Evolutionary conservation across 306 rosid species (phyloP).

Genomic region (Datisca glomerata): DNA sequence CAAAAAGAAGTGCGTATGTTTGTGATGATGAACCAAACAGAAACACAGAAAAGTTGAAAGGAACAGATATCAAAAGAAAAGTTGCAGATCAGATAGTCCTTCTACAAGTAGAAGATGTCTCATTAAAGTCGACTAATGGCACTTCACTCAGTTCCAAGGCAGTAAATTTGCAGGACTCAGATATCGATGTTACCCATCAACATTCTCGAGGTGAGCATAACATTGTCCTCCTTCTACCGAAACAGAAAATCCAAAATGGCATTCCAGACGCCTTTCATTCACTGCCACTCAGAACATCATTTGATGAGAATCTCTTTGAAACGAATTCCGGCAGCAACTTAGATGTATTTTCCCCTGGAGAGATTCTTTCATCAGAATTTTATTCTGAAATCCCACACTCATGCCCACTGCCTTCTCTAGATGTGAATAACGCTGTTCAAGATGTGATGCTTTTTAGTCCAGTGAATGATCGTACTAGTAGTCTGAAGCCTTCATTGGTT

Average conservation of each 20-base stretch:
- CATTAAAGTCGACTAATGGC: slow-evolving; percentile 22
- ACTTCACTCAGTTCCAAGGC: slow-evolving; percentile 20
- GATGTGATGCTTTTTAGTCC: slow-evolving; percentile 14
- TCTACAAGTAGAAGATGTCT: slow-evolving; percentile 19
- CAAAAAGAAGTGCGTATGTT: slow-evolving; percentile 18
- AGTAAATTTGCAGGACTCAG: slow-evolving; percentile 17
- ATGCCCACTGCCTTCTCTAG: slow-evolving; percentile 24
- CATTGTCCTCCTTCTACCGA: slow-evolving; percentile 39
- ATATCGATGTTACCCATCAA: slow-evolving; percentile 20
- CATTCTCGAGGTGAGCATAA: slow-evolving; percentile 20
- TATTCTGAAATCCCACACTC: slow-evolving; percentile 41
- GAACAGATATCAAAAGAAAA: slow-evolving; percentile 26
- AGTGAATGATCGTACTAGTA: slow-evolving; percentile 15
- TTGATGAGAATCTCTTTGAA: slow-evolving; percentile 25
- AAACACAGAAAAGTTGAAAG: slow-evolving; percentile 24
- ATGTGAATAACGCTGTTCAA: slow-evolving; percentile 17
- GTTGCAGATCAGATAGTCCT: slow-evolving; percentile 20
- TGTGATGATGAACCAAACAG: slow-evolving; percentile 20
- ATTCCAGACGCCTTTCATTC: slow-evolving; percentile 21
- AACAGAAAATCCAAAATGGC: slow-evolving; percentile 22
- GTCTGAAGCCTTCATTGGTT: slow-evolving; percentile 25
- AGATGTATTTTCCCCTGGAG: slow-evolving; percentile 29
- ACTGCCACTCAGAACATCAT: slow-evolving; percentile 23
- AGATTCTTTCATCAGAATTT: slow-evolving; percentile 22
- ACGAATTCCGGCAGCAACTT: slow-evolving; percentile 36